Evolutionary conservation across 163 green algal species (phyloP), one percentile per base, ranked within the genome.

Genomic region (Prototheca stagnorum): DNA sequence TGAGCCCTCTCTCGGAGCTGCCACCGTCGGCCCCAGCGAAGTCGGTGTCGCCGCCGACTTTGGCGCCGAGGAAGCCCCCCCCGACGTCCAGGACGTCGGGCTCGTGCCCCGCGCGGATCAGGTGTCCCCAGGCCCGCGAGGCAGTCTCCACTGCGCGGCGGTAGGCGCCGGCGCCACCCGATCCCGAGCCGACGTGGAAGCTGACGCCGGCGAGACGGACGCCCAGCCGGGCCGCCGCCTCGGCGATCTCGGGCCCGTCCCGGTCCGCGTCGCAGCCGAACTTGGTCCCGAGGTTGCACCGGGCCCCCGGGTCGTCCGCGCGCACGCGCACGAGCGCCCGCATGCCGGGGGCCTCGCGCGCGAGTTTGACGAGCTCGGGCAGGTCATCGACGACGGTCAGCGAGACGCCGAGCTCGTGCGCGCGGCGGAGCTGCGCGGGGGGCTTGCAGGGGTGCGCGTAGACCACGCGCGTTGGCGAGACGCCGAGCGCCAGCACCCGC

Each of bases 141-240:
- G 71, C 67, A 3, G 50, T 16, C 22, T 49, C 37, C n/a, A 84
- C 65, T 3, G 75, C 75, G 28, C 56, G 25, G 1, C 28, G 26
- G 43, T 68, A 74, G 14, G 70, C 64, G 22, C n/a, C 23, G 12
- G 58, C 39, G 7, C 52, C 61, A 40, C 76, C 77, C 23, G 73
- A 74, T 22, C 79, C 88, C 27, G 61, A 84, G 50, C 90, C 90
- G 12, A 99, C 90, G 69, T 99, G 90, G 77, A 99, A 99, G 22
- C 73, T 82, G 0, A 97, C 77, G 33, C 90, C 90, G 9, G 76
- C 73, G 16, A 97, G 73, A 6, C 71, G 17, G 21, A 95, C 54
- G 20, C 61, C 67, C 16, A 90, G 68, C 17, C 52, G 20, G 35
- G 70, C 62, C 1, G 82, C 82, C 14, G 50, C 44, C 2, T 39